Evolutionary conservation across 192 early-diverging fungal species (phyloP).

Genomic region (Coemansia sp.): DNA sequence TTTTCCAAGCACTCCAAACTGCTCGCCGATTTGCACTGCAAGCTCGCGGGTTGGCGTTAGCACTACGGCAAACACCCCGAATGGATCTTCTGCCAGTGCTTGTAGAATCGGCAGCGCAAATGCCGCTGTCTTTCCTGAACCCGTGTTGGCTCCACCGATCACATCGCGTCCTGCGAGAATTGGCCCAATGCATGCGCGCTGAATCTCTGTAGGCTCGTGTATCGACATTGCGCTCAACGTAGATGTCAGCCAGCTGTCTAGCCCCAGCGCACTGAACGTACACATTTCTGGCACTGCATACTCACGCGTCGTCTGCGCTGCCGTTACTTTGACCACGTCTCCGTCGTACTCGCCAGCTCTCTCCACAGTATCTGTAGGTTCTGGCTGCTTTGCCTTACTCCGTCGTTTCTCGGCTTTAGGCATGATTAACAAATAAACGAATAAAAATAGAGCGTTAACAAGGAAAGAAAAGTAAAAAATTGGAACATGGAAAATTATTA

Average conservation of each 20-base stretch:
- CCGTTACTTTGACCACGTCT: conserved; percentile 35
- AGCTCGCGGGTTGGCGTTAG: conserved; percentile 95
- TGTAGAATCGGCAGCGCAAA: conserved; percentile 98
- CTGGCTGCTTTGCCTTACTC: conserved; percentile 4
- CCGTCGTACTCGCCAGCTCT: conserved; percentile 30
- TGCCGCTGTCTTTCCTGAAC: conserved; percentile 95
- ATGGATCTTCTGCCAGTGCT: conserved; percentile 92
- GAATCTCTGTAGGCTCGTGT: conserved; percentile 86
- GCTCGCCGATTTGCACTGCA: conserved; percentile 97
- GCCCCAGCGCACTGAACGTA: conserved; percentile 71
- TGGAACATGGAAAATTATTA: not conserved
- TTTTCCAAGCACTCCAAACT: conserved; percentile 91
- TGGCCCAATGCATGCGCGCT: conserved; percentile 78
- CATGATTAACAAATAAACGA: conserved; percentile 1
- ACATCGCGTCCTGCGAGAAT: conserved; percentile 78
- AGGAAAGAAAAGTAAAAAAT: not conserved
- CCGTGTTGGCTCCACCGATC: conserved; percentile 94
- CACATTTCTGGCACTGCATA: conserved; percentile 42
- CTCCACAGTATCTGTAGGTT: not conserved
- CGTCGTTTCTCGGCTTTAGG: not conserved
- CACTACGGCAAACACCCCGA: conserved; percentile 94
- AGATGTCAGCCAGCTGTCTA: conserved; percentile 80
- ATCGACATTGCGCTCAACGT: conserved; percentile 82
- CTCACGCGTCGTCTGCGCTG: conserved; percentile 8
- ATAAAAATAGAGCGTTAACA: not conserved